Evolutionary conservation across 176 grass and related monocot species (phyloP), one percentile per base, ranked within the genome.

Genomic region (bread wheat (Triticum aestivum)): DNA sequence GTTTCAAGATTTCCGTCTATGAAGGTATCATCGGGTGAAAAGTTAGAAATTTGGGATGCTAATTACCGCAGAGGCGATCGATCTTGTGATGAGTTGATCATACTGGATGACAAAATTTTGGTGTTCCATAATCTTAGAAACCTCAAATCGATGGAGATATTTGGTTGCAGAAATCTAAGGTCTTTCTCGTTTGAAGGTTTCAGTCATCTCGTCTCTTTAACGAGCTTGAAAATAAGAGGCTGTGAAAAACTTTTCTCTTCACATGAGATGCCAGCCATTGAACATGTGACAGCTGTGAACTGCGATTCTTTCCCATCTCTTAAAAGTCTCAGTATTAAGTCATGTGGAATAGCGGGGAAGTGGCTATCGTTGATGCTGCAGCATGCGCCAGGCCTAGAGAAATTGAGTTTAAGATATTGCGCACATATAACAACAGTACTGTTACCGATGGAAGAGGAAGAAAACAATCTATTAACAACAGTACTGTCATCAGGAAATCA

Each of bases 181-280:
- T 41, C 1, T 34, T 3, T 90, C 29, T 49, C 14, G 20, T 14
- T 66, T 0, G 0, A 82, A 21, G 44, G 78, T 7, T 87, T 90
- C 0, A 69, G 74, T 8, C 52, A 76, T 9, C 45, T 87, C 3
- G 2, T 73, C 1, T 47, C 17, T 27, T 83, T 92, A 9, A 75
- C 73, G 51, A 52, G 0, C 6, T 79, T 89, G 32, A 1, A 26
- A 66, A 29, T 89, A 29, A 29, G 29, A 29, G 1, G 29, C n/a
- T 89, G 75, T 13, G 0, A 6, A 11, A 0, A 87, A 65, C 45
- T 91, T 24, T 63, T 87, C 12, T 73, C 23, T 64, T 82, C 6
- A 7, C 1, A 66, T 74, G 27, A 39, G 41, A 11, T 11, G 1
- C 17, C 68, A 79, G 51, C 20, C 9, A 0, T 45, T 45, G 10